phyloP scores from a whole-genome alignment of 257 asterid genomes.

The Solanum tacnaense region DNA sequence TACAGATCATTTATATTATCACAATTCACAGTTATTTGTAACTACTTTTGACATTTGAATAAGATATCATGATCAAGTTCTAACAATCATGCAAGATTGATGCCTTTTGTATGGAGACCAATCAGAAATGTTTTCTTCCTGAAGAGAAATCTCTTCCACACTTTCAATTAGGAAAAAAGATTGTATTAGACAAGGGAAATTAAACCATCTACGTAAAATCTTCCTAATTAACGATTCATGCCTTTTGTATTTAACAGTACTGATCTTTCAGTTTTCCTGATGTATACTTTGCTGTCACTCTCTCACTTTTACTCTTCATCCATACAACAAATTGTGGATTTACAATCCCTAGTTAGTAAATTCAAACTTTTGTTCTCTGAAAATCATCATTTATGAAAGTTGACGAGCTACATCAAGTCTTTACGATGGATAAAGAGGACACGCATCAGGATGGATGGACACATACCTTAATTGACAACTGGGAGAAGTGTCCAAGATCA shows the following conservation, averaged over 20 bases:
- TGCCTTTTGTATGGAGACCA: background rate
- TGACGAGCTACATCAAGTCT: background rate
- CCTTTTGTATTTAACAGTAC: background rate
- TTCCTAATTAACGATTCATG: background rate
- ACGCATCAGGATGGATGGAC: background rate
- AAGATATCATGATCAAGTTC: background rate
- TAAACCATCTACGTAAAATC: background rate
- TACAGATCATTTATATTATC: background rate
- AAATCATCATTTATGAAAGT: background rate
- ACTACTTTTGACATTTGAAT: background rate
- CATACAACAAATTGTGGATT: background rate
- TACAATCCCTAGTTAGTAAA: background rate
- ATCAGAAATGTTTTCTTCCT: background rate
- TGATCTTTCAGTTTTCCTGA: background rate
- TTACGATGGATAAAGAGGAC: background rate
- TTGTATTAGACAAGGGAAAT: background rate
- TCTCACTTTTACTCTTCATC: background rate
- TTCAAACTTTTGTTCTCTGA: background rate
- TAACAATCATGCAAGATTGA: background rate
- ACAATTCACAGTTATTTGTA: background rate
- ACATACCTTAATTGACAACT: slow-evolving; percentile 70
- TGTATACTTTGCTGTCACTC: background rate
- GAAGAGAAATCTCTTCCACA: background rate
- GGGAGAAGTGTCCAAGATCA: slow-evolving; percentile 93
- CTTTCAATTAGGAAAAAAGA: slow-evolving; percentile 1